phyloP scores from a whole-genome alignment of 2,329 filamentous ascomycete genomes.

The Gnomoniopsis sp. region DNA sequence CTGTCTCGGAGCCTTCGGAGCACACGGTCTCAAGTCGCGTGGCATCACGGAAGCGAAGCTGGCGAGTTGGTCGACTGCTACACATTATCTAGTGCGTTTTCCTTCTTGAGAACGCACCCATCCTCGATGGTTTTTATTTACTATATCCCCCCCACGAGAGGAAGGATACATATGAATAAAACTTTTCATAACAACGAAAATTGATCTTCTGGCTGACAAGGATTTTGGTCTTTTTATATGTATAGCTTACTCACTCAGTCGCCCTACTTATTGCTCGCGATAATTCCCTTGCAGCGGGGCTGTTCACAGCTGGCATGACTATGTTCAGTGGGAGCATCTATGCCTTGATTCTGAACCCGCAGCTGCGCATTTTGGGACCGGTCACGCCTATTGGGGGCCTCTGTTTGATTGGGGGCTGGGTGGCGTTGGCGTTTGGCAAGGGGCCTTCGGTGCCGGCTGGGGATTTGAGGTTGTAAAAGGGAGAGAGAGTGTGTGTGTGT shows the following conservation, averaged over 20 bases:
- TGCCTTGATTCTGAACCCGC: constrained; percentile 58
- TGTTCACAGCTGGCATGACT: constrained; percentile 64
- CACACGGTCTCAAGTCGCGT: constrained; percentile 61
- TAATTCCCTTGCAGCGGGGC: constrained; percentile 51
- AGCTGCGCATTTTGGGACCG: constrained; percentile 58
- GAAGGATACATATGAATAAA: no score
- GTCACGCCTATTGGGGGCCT: constrained; percentile 63
- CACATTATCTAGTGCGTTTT: constrained; percentile 59
- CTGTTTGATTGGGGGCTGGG: constrained; percentile 64
- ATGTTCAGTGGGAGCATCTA: constrained; percentile 67
- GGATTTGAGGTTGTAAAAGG: constrained; percentile 13
- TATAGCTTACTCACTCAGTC: constrained; percentile 59
- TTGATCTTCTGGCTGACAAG: not conserved
- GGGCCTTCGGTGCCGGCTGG: constrained; percentile 11
- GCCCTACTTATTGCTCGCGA: constrained; percentile 57
- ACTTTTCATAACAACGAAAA: not conserved
- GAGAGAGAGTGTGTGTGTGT: no score
- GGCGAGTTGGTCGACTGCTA: constrained; percentile 61
- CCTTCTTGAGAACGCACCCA: not conserved
- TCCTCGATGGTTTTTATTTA: no score
- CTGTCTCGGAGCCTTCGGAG: constrained; percentile 62
- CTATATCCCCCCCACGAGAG: no score
- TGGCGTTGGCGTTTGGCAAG: constrained; percentile 34
- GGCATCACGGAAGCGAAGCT: constrained; percentile 52
- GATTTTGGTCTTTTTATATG: not conserved